These are phyloP conservation scores for Somion occarium DNA, from an alignment of 1,284 basidiomycete genomes.

Conservation along the genomic window DNA sequence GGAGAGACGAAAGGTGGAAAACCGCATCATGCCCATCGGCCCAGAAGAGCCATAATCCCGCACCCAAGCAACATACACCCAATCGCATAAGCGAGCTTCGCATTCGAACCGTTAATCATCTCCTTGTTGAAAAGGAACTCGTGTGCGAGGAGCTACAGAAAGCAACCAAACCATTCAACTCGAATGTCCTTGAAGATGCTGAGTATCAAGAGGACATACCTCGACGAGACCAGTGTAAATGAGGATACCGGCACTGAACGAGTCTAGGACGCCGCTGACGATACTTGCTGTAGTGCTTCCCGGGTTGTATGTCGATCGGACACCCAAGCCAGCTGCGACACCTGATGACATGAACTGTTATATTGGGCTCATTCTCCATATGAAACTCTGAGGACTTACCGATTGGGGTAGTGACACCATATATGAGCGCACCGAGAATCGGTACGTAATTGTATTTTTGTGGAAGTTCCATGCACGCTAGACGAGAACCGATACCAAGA, in stretches of 20 bases:
- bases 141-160: constrained; percentile 83
- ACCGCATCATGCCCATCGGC: constrained; percentile 67
- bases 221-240: constrained; percentile 91
- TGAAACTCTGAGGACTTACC: constrained; percentile 30
- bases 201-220: constrained; percentile 34
- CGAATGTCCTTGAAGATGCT: not conserved
- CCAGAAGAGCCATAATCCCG: constrained; percentile 81
- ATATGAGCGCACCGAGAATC: constrained; percentile 59
- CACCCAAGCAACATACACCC: constrained; percentile 74
- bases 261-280: constrained; percentile 81
- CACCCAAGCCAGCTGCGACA: constrained; percentile 81
- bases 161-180: constrained; percentile 2
- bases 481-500: constrained; percentile 82
- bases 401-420: constrained; percentile 78
- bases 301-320: constrained; percentile 81
- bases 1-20: not conserved
- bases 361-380: not conserved
- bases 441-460: constrained; percentile 57
- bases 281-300: constrained; percentile 70
- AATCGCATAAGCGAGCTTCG: constrained; percentile 65
- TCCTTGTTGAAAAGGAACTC: constrained; percentile 88
- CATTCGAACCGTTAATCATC: constrained; percentile 67
- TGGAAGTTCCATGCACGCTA: constrained; percentile 72
- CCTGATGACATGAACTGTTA: constrained; percentile 6
- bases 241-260: constrained; percentile 84